A percentile compares a stretch with the other conserved stretches of the same genome.
These are phyloP conservation scores for Oryza rufipogon DNA, from an alignment of 176 grass and related monocot species.

Conservation along the genomic window DNA sequence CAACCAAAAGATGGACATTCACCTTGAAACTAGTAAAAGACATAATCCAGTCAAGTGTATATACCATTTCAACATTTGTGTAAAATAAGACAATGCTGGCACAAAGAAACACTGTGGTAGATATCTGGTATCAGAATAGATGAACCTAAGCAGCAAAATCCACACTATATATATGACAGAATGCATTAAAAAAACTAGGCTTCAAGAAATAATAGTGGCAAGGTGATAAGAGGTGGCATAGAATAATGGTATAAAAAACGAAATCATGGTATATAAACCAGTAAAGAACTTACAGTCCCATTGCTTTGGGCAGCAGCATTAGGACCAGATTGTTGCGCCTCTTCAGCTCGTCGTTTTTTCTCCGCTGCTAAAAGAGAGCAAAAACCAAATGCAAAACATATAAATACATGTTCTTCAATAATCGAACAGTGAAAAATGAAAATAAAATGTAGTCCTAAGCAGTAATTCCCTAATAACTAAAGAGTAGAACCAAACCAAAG, in stretches of 20 bases:
- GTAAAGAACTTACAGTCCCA: constrained; percentile 75
- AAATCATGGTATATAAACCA: constrained; percentile 13
- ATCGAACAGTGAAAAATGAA: constrained; percentile 13
- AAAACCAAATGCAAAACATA: constrained; percentile 29
- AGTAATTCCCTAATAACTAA: not conserved
- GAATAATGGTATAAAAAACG: not conserved
- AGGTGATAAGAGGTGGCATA: not conserved
- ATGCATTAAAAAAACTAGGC: not conserved
- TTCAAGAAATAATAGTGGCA: constrained; percentile 7
- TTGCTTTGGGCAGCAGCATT: constrained; percentile 65
- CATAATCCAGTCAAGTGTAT: not conserved
- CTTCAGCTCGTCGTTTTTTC: constrained; percentile 76
- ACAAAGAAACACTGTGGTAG: not conserved
- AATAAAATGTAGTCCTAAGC: constrained; percentile 15
- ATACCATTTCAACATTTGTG: not conserved
- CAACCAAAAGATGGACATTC: not conserved
- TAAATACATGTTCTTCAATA: constrained; percentile 9
- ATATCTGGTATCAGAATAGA: not conserved
- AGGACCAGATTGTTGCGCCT: constrained; percentile 60
- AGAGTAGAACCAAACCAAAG: not conserved
- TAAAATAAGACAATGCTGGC: not conserved
- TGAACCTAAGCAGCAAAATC: constrained; percentile 10
- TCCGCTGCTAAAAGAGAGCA: constrained; percentile 58
- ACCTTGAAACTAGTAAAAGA: not conserved
- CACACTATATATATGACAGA: constrained; percentile 1